Base-by-base conservation (phyloP, 2,329 filamentous ascomycete genomes). In the Exophiala lecanii-corni region DNA sequence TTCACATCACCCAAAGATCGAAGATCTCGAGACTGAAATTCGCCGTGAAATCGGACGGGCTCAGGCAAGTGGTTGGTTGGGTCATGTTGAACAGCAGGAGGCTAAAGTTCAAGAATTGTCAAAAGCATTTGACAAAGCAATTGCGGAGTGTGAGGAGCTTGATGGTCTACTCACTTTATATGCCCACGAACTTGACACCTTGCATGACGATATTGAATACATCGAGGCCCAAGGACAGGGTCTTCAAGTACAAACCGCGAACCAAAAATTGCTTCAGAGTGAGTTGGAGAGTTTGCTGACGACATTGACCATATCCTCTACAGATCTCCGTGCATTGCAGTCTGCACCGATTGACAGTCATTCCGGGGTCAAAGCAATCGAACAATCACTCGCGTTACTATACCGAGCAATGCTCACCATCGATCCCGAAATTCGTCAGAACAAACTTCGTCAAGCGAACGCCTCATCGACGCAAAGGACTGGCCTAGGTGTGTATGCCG, bases 221-320 rank as follows among this genome's bases (percentile, higher is more conserved):
- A 97, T 98, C 53, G 92, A 98, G 68, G 89, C 92, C 2, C 92
- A 98, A 65, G 89, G 88, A 5, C 91, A 98, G 67, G 92, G 92
- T 71, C 71, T 98, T 35, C 92, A 98, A 59, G 91, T 98, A 5
- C 92, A 97, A 65, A 91, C 91, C 15, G 88, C 92, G 30, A 98
- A 98, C 57, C 92, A 98, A 62, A 95, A 95, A 63, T 76, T 95
- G 19, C 75, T 98, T 35, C 88, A 91, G 63, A 86, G 83, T 50
- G 92, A 98, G 63, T 75, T 98, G 2, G 82, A 94, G 61, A 85
- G 83, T 23, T 72, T 97, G n/a, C 75, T 98, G 17, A 82, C 89
- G 54, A 96, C 88, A 0, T 89, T 94, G 42, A 89, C 89, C 9
- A 94, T 97, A 44, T 89, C 88, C 3, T 71, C 78, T 1, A 71